Evolutionary conservation across 2,329 filamentous ascomycete species (phyloP), one percentile per base, ranked within the genome.

Genomic region (Calonectria crousiana): DNA sequence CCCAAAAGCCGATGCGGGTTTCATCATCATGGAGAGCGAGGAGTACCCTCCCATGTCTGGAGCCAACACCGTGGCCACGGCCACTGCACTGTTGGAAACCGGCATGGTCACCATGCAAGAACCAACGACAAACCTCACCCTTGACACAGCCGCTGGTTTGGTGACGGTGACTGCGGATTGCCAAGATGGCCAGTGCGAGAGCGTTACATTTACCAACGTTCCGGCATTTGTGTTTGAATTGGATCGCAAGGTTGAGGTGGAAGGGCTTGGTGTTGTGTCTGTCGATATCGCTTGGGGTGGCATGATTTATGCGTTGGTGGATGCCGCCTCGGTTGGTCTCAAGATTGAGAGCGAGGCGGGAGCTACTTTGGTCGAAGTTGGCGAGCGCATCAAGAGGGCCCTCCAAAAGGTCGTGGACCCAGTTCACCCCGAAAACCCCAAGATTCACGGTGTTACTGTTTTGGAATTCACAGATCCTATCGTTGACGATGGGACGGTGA

Each of bases 21-120:
- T 78, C 64, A 65, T 78, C n/a, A 78, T 78, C 10, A 78, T 77
- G 77, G 77, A 78, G 14, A 67, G 76, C 11, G 76, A 78, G 28
- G 77, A 78, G 6, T 77, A 77, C 3, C 76, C 75, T 4, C 75
- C 77, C 1, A 77, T 78, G 77, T 76, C 77, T 0, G 76, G 77
- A 36, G 77, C 76, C 11, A 78, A 77, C 20, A 78, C 75, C 0
- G 58, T 77, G 14, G 74, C 73, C 0, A 78, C 72, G 1, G 75
- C 75, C 0, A 78, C 76, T 0, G 69, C 69, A 0, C n/a, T 78
- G 0, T 11, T 78, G 1, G 77, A 78, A 36, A 78, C 77, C 0
- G 75, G 77, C 16, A 78, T 78, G 76, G 56, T 78, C 2, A 49
- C 73, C 0, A 78, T 78, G 76, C 28, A 77, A 0, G 77, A 78